Evolutionary conservation across 371 early-diverging fungal species (phyloP).

Genomic region (Mortierella sp.): DNA sequence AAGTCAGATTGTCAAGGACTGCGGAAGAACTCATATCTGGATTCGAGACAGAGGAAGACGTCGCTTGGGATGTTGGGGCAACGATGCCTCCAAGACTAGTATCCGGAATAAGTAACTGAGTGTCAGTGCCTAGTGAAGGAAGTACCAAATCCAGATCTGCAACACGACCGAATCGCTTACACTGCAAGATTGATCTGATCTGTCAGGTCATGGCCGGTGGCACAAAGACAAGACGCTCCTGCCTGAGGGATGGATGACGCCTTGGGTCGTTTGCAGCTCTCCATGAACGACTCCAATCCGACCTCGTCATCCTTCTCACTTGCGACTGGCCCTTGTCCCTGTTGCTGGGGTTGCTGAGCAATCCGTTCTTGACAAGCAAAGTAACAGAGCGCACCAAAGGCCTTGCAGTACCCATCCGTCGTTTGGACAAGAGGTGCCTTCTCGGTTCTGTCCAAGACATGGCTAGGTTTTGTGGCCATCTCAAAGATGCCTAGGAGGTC

Average conservation of each 20-base stretch:
- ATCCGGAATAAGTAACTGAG: background rate
- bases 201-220: conserved; percentile 11
- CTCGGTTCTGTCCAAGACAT: conserved; percentile 7
- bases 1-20: conserved; percentile 1
- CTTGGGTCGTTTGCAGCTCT: background rate
- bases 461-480: too few relatives aligned
- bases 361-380: conserved; percentile 13
- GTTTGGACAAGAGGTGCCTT: conserved; percentile 13
- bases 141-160: background rate
- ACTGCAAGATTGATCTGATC: conserved; percentile 21
- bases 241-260: conserved; percentile 1
- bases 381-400: conserved; percentile 12
- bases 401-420: conserved; percentile 14
- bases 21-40: conserved; percentile 9
- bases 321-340: too few relatives aligned
- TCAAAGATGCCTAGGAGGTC: too few relatives aligned
- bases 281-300: background rate
- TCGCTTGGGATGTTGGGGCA: background rate
- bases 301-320: background rate
- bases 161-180: conserved; percentile 2
- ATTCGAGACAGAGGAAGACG: too few relatives aligned
- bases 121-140: background rate
- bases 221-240: conserved; percentile 11
- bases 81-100: conserved; percentile 13
- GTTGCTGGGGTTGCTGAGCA: background rate